Conservation (phyloP, 805 yeast species). For the Nadsonia fulvescens region DNA sequence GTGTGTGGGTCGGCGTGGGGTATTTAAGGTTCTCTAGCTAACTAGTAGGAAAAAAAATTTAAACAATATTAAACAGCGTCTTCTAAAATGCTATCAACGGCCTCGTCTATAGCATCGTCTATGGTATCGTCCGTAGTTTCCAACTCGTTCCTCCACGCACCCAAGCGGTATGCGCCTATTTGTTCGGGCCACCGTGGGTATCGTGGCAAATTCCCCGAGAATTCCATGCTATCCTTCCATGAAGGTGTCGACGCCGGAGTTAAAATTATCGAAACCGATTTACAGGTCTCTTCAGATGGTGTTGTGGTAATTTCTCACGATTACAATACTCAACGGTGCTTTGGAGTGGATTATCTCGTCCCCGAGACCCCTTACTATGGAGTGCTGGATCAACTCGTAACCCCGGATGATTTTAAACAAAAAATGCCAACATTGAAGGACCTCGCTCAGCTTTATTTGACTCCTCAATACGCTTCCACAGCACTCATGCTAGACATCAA, state of each 20-base stretch:
- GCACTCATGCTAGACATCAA: conserved; percentile 35
- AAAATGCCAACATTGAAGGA: conserved; percentile 26
- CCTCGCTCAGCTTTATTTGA: conserved; percentile 22
- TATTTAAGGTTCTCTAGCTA: too few species aligned
- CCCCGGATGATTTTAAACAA: conserved; percentile 18
- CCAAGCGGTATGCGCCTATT: too few species aligned
- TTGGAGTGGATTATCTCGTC: conserved; percentile 23
- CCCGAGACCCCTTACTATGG: conserved; percentile 20
- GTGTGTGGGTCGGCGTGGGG: too few species aligned
- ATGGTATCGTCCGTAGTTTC: too few species aligned
- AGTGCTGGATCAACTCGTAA: conserved; percentile 22
- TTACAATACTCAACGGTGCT: conserved; percentile 29
- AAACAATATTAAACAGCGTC: too few species aligned
- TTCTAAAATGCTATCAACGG: too few species aligned
- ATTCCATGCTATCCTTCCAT: conserved; percentile 27
- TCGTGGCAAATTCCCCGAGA: conserved; percentile 26
- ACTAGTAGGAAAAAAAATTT: too few species aligned
- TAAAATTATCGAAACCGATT: conserved; percentile 34
- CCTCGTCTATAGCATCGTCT: too few species aligned
- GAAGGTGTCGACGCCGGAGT: conserved; percentile 30
- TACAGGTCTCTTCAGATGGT: conserved; percentile 37
- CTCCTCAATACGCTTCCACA: conserved; percentile 14
- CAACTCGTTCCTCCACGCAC: too few species aligned
- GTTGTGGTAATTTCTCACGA: conserved; percentile 39
- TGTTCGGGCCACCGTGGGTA: conserved; percentile 21